Base-by-base conservation (phyloP, 208 protist species). In the Leishmania guyanensis region DNA sequence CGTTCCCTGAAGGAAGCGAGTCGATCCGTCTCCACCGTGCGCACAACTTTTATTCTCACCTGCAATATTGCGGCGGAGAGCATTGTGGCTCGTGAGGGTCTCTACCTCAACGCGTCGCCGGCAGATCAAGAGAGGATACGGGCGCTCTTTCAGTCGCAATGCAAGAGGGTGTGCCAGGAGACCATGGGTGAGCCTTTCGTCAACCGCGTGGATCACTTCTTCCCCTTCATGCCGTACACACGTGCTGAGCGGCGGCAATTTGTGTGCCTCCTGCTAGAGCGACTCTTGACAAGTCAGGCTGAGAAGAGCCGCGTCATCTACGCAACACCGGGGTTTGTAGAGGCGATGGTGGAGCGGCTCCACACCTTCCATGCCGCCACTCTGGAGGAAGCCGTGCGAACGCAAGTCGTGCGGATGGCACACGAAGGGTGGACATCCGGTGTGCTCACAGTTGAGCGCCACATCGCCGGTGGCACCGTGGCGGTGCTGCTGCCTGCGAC, bases 221-320 rank as follows among this genome's bases (percentile, higher is more conserved):
- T 94, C 66, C 91, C 92, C 5, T 94, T 97, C 84, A 87, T 93
- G 22, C 91, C 94, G 51, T 97, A 97, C 91, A 92, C 86, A 54
- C 68, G 60, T 29, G 84, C 73, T 53, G 91, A 97, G 86, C 87
- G 89, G 26, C 53, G 80, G 50, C 75, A 84, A 16, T 96, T 93
- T 83, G 89, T 97, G 54, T 75, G 86, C 56, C 65, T 97, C 54
- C 86, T 92, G 73, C 85, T 97, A n/a, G 86, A 91, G 75, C 80
- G 88, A 9, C 84, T 95, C 17, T 75, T 97, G 53, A 10, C 79
- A 39, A 82, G 86, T 54, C 94, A 97, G 71, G 78, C 66, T 46
- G 69, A 62, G 51, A 94, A 92, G 50, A 80, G 77, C 2, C 87
- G 88, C 22, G 51, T 1, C 6, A 79, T 95, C 54, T 86, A 88